Base-by-base conservation (phyloP, 2,329 filamentous ascomycete genomes). In the Aspergillus sp. region DNA sequence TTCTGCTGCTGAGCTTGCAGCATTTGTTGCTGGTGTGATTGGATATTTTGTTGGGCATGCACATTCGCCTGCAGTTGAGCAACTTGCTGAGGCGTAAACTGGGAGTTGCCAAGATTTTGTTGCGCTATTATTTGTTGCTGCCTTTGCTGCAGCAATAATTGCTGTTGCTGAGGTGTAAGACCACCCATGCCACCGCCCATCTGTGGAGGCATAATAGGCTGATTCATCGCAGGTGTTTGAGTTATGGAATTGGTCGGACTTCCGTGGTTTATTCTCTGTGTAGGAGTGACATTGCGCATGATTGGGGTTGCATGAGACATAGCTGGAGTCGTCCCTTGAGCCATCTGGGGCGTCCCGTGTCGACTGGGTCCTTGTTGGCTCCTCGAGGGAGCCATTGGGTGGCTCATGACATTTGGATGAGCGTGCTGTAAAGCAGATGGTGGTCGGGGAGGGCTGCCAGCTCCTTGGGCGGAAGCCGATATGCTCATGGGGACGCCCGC, bases 321-420 rank as follows among this genome's bases (percentile, higher is more conserved):
- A 19, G 67, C 67, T 19, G 19, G 19, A 7, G 71, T 70, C 2
- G 71, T 74, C 33, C 69, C 66, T 39, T 73, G 68, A 6, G 65
- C 59, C 60, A 75, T 70, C 47, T 73, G 70, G 5, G 72, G 72
- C 12, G 72, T 75, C 8, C 71, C 70, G 45, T 74, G 66, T 42
- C 69, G 66, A 46, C 71, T 74, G 13, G 64, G 67, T 28, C 69
- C 69, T 59, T 72, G 69, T 39, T 72, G 68, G 46, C 70, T 73
- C 40, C 67, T 60, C 9, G 63, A 68, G 33, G 69, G 57, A 12
- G 61, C 66, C 72, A 74, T 75, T 6, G 67, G 63, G 46, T 70
- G 67, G 46, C 64, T 59, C 60, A 71, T 70, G 11, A 71, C 61
- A 43, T 61, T 67, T 5, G 72, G 69, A 51, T 75, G 72, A 31